These are phyloP conservation scores for Stemphylium beticola DNA, from an alignment of 2,329 filamentous ascomycete genomes.

Conservation along the genomic window DNA sequence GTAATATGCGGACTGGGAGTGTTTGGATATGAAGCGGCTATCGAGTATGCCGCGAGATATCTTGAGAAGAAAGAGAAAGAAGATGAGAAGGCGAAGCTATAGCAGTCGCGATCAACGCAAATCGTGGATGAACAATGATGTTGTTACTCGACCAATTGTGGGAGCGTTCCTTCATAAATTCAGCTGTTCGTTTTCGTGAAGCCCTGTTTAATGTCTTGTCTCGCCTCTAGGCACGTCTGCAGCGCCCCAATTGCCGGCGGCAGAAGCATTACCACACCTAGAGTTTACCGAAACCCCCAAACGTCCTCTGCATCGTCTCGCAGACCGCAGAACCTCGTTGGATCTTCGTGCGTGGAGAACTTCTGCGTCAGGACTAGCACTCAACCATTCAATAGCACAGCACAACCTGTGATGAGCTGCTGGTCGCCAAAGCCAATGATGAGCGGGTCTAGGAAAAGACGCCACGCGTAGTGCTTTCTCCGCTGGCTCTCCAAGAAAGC, in stretches of 20 bases:
- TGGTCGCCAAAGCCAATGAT: slow-evolving; percentile 43
- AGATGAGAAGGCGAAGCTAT: background rate
- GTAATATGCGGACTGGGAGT: slow-evolving; percentile 71
- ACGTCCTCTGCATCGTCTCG: slow-evolving; percentile 33
- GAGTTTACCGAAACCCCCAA: slow-evolving; percentile 42
- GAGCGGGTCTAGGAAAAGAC: slow-evolving; percentile 39
- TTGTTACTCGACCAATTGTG: too few species aligned
- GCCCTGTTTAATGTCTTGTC: slow-evolving; percentile 28
- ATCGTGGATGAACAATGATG: too few species aligned
- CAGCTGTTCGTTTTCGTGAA: background rate
- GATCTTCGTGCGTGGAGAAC: slow-evolving; percentile 30
- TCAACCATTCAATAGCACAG: slow-evolving; percentile 40
- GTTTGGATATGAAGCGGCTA: slow-evolving; percentile 56
- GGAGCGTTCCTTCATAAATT: background rate
- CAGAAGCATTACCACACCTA: slow-evolving; percentile 40
- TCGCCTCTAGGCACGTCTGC: slow-evolving; percentile 38
- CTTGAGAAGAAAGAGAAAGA: slow-evolving; percentile 17
- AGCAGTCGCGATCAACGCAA: background rate
- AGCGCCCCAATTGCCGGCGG: slow-evolving; percentile 33
- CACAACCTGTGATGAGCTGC: slow-evolving; percentile 42
- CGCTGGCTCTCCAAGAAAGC: slow-evolving; percentile 35
- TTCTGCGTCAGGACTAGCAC: slow-evolving; percentile 39
- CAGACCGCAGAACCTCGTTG: slow-evolving; percentile 28
- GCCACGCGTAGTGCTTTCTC: slow-evolving; percentile 40
- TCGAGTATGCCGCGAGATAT: slow-evolving; percentile 50